These are phyloP conservation scores for Aspergillus ellipticus DNA, from an alignment of 495 filamentous ascomycete species.

Conservation along the genomic window DNA sequence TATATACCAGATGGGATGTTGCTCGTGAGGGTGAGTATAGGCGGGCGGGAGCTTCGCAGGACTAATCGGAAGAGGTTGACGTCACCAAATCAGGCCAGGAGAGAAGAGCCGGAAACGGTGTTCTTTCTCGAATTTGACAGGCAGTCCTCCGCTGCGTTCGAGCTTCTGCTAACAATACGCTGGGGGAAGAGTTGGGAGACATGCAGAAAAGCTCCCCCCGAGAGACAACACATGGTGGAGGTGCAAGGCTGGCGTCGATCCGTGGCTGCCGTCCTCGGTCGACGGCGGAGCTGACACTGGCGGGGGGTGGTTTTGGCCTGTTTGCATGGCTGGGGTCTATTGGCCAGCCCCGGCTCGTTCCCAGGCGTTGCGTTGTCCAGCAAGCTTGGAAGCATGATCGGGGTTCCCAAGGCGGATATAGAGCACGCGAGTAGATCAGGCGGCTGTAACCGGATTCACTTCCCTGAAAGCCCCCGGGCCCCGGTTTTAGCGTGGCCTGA, in stretches of 20 bases:
- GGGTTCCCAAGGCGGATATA: too few relatives aligned
- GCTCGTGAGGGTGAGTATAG: neutral
- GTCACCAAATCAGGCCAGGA: neutral
- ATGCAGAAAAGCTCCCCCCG: neutral
- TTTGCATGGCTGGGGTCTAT: neutral
- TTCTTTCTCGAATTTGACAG: neutral
- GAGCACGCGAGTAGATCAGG: too few relatives aligned
- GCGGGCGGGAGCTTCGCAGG: neutral
- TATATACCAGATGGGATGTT: neutral
- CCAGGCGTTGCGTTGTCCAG: neutral
- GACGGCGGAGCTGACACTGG: neutral
- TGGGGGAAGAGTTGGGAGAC: neutral
- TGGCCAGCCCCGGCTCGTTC: neutral
- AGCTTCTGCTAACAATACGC: neutral
- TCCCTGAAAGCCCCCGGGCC: too few relatives aligned
- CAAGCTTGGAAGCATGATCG: neutral
- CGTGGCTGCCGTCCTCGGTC: constrained; percentile 1
- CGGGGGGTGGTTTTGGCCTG: neutral
- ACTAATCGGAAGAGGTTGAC: neutral
- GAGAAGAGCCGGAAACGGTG: neutral
- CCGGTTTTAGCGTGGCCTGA: too few relatives aligned
- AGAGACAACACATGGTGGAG: neutral
- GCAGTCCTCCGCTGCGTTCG: neutral
- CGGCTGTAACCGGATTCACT: too few relatives aligned
- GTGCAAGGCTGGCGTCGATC: neutral